phyloP scores from a whole-genome alignment of 2,329 filamentous ascomycete genomes.

The Hymenoscyphus scutula region DNA sequence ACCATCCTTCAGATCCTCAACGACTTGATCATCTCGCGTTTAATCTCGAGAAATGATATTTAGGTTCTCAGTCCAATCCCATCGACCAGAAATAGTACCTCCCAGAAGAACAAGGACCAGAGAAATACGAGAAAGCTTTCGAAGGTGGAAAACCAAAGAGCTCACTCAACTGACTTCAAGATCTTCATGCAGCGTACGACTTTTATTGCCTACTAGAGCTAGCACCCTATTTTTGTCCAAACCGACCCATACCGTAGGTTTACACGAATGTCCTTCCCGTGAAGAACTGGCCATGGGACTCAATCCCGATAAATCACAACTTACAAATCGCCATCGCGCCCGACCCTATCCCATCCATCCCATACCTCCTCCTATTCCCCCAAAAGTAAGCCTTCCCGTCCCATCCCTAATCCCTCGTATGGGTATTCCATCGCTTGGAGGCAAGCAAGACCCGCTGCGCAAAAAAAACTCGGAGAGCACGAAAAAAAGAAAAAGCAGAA shows the following conservation, averaged over 20 bases:
- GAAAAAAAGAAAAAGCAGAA: background rate
- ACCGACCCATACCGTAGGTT: too few relatives aligned
- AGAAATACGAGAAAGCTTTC: background rate
- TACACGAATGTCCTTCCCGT: background rate
- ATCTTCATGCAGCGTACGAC: slow-evolving; percentile 1
- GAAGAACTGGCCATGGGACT: background rate
- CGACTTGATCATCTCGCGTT: background rate
- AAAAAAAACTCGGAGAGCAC: slow-evolving; percentile 9
- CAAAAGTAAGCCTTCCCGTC: background rate
- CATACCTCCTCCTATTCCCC: background rate
- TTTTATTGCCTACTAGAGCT: slow-evolving; percentile 6
- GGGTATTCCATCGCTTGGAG: slow-evolving; percentile 5
- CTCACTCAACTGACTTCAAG: background rate
- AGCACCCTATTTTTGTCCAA: background rate
- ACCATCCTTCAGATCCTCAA: background rate
- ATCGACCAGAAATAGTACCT: too few relatives aligned
- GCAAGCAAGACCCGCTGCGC: slow-evolving; percentile 26
- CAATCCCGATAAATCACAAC: background rate
- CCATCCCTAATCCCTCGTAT: slow-evolving; percentile 1
- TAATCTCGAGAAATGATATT: too few relatives aligned
- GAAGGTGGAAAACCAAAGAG: background rate
- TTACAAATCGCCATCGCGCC: background rate
- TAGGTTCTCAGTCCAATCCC: too few relatives aligned
- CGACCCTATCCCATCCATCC: background rate
- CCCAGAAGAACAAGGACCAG: background rate